A percentile compares a stretch with the other conserved stretches of the same genome.
These are phyloP conservation scores for Colletotrichum nymphaeae DNA, from an alignment of 2,329 filamentous ascomycete species.

Conservation along the genomic window DNA sequence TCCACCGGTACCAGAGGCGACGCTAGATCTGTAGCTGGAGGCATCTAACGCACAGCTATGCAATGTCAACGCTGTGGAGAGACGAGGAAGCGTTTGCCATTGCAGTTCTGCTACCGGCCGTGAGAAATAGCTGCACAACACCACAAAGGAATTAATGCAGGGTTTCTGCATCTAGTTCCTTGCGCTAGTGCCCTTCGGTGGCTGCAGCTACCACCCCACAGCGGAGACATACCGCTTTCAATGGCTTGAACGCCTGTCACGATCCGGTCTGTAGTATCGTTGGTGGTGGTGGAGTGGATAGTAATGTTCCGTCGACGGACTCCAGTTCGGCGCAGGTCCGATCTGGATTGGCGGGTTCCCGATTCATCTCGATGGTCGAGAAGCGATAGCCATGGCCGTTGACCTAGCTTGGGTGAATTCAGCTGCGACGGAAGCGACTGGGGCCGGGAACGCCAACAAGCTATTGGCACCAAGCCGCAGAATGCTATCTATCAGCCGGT, in stretches of 20 bases:
- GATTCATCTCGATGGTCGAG: conserved; percentile 10
- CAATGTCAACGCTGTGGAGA: neutral
- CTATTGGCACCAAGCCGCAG: neutral
- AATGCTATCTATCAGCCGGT: neutral
- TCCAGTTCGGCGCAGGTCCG: conserved; percentile 18
- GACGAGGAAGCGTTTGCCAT: neutral
- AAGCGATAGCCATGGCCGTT: conserved; percentile 13
- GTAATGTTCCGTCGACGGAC: conserved; percentile 9
- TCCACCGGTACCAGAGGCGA: neutral
- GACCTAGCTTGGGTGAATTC: neutral
- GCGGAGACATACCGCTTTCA: conserved; percentile 6
- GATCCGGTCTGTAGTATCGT: conserved; percentile 1
- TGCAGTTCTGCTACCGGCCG: neutral
- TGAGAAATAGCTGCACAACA: neutral
- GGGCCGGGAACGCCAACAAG: neutral
- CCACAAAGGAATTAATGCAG: conserved; percentile 13
- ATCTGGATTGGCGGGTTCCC: conserved; percentile 9
- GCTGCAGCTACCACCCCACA: conserved; percentile 22
- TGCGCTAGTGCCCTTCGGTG: conserved; percentile 4
- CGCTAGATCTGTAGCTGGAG: conserved; percentile 6
- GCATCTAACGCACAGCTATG: conserved; percentile 1
- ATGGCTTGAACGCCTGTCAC: conserved; percentile 10
- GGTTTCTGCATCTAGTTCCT: conserved; percentile 19
- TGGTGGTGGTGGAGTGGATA: neutral
- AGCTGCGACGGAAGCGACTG: conserved; percentile 9